These are phyloP conservation scores for Boletellus sp. DNA, from an alignment of 768 basidiomycete species.

Conservation along the genomic window DNA sequence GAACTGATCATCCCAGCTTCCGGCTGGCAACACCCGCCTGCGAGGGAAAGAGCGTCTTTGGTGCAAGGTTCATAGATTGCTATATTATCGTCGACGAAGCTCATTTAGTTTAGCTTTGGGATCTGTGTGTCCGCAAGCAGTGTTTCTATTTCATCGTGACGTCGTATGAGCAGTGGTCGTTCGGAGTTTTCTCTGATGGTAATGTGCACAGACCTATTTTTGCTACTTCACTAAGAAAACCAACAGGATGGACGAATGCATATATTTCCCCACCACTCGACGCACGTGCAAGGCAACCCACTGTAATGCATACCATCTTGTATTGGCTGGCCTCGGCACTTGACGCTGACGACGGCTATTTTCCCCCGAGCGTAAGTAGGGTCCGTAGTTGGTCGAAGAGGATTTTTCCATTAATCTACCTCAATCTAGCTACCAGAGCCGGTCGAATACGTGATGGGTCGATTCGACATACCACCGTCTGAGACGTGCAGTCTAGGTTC, in stretches of 20 bases:
- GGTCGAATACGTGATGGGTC: slow-evolving; percentile 29
- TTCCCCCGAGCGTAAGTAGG: slow-evolving; percentile 20
- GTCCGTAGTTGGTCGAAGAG: background rate
- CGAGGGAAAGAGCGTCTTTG: slow-evolving; percentile 52
- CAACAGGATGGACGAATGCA: slow-evolving; percentile 50
- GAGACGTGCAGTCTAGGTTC: slow-evolving; percentile 15
- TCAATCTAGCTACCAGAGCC: slow-evolving; percentile 28
- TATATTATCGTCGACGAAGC: background rate
- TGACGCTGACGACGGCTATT: slow-evolving; percentile 29
- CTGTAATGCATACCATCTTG: slow-evolving; percentile 47
- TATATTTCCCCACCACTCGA: slow-evolving; percentile 47
- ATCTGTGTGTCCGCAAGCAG: slow-evolving; percentile 45
- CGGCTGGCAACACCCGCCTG: slow-evolving; percentile 37
- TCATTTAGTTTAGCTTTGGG: slow-evolving; percentile 40
- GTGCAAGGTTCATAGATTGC: slow-evolving; percentile 46
- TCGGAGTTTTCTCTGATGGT: slow-evolving; percentile 60
- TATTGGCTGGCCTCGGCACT: slow-evolving; percentile 59
- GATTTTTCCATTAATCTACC: background rate
- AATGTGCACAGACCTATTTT: slow-evolving; percentile 1
- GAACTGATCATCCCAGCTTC: slow-evolving; percentile 19
- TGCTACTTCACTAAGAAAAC: background rate
- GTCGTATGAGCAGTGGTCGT: slow-evolving; percentile 58
- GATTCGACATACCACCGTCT: slow-evolving; percentile 23
- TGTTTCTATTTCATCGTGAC: slow-evolving; percentile 58
- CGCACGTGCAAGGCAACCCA: slow-evolving; percentile 41